Evolutionary conservation across 1,139 yeast species (phyloP).

Genomic region (Debaryomyces sp.): DNA sequence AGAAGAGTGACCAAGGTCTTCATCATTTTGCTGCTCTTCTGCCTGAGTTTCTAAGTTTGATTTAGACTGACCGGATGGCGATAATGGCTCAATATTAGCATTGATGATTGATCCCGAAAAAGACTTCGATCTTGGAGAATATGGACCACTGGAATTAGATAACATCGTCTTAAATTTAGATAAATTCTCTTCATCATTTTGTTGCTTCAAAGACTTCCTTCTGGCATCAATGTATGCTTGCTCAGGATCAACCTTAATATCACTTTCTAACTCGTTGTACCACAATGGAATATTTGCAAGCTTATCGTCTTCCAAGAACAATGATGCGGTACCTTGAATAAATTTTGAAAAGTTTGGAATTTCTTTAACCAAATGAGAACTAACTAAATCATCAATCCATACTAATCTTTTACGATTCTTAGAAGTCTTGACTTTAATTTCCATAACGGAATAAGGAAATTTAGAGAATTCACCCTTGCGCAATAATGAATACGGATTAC

Average conservation of each 20-base stretch:
- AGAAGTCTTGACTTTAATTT: conserved; percentile 68
- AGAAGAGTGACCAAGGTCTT: conserved; percentile 28
- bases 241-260: conserved; percentile 73
- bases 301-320: conserved; percentile 88
- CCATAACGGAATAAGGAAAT: conserved; percentile 93
- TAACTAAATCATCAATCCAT: conserved; percentile 89
- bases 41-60: neutral
- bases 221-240: conserved; percentile 67
- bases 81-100: conserved; percentile 4
- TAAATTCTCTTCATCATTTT: conserved; percentile 52
- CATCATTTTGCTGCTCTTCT: neutral
- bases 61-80: conserved; percentile 1
- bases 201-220: conserved; percentile 39
- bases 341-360: conserved; percentile 90
- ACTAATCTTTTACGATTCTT: conserved; percentile 47
- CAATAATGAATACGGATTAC: conserved; percentile 69
- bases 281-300: conserved; percentile 91
- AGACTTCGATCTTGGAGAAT: conserved; percentile 43
- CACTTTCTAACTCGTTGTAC: conserved; percentile 86
- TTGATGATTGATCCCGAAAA: conserved; percentile 41
- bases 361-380: conserved; percentile 83
- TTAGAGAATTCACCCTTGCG: conserved; percentile 85
- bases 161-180: conserved; percentile 47
- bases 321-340: conserved; percentile 85
- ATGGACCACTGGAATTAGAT: conserved; percentile 29